Evolutionary conservation across 2,329 filamentous ascomycete species (phyloP).

Genomic region (Hymenoscyphus salicellus): DNA sequence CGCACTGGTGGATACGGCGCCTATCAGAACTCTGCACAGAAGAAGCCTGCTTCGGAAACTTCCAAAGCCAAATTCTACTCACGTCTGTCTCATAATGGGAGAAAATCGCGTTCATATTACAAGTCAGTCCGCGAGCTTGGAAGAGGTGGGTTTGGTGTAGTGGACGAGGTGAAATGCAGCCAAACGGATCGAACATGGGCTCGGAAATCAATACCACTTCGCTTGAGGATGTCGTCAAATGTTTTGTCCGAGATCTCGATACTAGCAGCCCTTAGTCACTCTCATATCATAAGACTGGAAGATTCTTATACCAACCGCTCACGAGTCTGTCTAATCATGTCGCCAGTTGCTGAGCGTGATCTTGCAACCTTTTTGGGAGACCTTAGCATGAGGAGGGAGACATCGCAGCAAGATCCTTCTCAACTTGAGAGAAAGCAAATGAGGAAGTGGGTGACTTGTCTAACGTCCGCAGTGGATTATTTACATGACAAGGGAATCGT

Average conservation of each 20-base stretch:
- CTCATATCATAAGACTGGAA: neutral
- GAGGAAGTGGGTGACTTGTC: neutral
- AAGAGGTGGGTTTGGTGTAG: neutral
- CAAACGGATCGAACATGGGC: neutral
- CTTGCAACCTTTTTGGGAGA: neutral
- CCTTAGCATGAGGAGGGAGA: neutral
- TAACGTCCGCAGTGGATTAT: neutral
- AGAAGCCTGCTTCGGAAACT: no score
- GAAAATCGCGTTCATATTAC: neutral
- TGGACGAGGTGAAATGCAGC: neutral
- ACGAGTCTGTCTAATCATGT: neutral
- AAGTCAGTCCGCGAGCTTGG: neutral
- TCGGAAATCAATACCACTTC: neutral
- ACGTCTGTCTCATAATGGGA: neutral
- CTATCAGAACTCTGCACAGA: neutral
- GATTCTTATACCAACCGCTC: neutral
- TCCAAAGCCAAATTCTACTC: no score
- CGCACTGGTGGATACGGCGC: neutral
- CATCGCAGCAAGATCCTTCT: neutral
- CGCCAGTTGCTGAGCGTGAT: slow-evolving; percentile 3
- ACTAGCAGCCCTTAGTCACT: neutral
- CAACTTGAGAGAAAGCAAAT: neutral
- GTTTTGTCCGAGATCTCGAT: neutral
- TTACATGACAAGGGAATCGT: slow-evolving; percentile 1
- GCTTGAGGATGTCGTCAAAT: neutral